phyloP scores from a whole-genome alignment of 225 moss, liverwort and hornwort species.

The Marchantia paleacea region DNA sequence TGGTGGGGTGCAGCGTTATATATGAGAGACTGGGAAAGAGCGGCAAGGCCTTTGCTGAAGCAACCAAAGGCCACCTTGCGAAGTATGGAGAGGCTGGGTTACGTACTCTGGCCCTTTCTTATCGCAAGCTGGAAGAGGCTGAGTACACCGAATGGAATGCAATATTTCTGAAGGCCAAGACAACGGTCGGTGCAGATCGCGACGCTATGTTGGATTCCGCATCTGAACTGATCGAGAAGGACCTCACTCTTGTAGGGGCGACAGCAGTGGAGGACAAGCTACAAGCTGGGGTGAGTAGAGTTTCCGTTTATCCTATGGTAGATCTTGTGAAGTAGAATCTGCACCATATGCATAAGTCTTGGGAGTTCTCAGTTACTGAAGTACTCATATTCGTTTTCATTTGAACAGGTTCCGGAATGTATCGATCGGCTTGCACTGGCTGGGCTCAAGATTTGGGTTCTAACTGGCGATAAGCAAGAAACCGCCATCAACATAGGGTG shows the following conservation, averaged over 20 bases:
- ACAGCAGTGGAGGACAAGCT: constrained; percentile 99
- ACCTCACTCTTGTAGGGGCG: constrained; percentile 83
- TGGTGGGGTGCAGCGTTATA: constrained; percentile 61
- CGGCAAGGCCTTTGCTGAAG: constrained; percentile 67
- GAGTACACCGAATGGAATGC: constrained; percentile 84
- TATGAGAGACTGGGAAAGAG: constrained; percentile 76
- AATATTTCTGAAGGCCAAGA: constrained; percentile 78
- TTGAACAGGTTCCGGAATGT: constrained; percentile 80
- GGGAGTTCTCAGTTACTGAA: neutral
- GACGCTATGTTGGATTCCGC: constrained; percentile 80
- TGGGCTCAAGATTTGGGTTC: constrained; percentile 93
- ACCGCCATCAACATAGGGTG: constrained; percentile 98
- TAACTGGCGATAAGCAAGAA: constrained; percentile 97
- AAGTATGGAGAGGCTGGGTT: constrained; percentile 94
- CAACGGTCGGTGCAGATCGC: constrained; percentile 79
- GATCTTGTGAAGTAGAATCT: neutral
- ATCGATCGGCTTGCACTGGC: constrained; percentile 91
- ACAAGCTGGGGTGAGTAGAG: constrained; percentile 74
- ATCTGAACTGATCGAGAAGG: constrained; percentile 82
- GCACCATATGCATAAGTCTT: neutral
- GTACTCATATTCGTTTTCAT: neutral
- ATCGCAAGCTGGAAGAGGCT: constrained; percentile 66
- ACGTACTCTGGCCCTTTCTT: constrained; percentile 83
- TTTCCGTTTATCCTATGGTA: too few species aligned
- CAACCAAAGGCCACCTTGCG: constrained; percentile 76